Conservation (phyloP, 169 alveolate species). For the Haemoproteus tartakovskyi region DNA sequence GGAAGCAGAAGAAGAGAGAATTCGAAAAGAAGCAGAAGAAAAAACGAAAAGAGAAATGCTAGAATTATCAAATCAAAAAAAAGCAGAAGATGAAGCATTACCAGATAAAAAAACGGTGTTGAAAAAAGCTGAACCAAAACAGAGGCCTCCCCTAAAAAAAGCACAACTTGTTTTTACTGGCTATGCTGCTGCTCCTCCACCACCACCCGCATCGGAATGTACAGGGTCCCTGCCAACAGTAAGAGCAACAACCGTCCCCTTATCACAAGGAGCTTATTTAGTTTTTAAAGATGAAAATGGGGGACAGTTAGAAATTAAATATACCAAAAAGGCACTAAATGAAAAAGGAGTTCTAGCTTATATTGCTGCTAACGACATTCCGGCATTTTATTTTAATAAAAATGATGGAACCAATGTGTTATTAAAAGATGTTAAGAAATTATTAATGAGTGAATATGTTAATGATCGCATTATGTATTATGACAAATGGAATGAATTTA, state of each 20-base stretch:
- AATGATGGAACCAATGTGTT: slow-evolving; percentile 61
- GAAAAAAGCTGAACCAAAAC: slow-evolving; percentile 9
- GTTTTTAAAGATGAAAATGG: slow-evolving; percentile 23
- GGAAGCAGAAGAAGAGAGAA: slow-evolving; percentile 27
- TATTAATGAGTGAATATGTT: slow-evolving; percentile 71
- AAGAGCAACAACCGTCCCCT: slow-evolving; percentile 7
- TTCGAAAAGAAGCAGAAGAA: not conserved
- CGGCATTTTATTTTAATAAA: slow-evolving; percentile 69
- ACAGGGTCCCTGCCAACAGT: slow-evolving; percentile 33
- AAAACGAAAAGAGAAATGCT: not conserved
- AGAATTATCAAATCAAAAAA: not conserved
- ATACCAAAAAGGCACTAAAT: slow-evolving; percentile 17
- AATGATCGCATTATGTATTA: slow-evolving; percentile 73
- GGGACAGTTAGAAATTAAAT: slow-evolving; percentile 52
- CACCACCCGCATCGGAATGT: slow-evolving; percentile 17
- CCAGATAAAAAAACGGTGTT: not conserved
- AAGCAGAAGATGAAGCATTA: not conserved
- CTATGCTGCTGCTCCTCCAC: slow-evolving; percentile 60
- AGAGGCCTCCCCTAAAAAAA: slow-evolving; percentile 12
- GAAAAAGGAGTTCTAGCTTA: slow-evolving; percentile 55
- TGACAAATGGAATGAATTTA: slow-evolving; percentile 69
- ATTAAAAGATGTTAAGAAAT: slow-evolving; percentile 57
- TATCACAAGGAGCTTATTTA: slow-evolving; percentile 31
- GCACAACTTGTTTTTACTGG: slow-evolving; percentile 45
- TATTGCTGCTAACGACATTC: slow-evolving; percentile 58